Percentiles rank a stretch among this genome's conserved stretches.
Evolutionary conservation across 768 basidiomycete genomes (phyloP).

Genomic region (Leucogyrophana mollusca): DNA sequence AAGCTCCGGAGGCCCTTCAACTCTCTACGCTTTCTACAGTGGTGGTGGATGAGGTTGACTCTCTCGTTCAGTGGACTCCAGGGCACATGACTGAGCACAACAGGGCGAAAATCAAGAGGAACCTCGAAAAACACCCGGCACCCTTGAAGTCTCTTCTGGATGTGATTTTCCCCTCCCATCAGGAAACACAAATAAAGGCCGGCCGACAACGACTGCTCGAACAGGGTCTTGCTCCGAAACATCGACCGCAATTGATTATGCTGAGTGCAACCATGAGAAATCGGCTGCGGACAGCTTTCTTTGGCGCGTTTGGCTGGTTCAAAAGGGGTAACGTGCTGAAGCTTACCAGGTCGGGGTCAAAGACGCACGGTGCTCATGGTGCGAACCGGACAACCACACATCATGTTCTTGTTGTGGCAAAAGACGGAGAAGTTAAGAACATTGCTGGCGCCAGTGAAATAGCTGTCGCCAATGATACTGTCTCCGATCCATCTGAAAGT

Average conservation of each 20-base stretch:
- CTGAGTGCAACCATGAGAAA: constrained; percentile 70
- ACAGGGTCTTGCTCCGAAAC: constrained; percentile 5
- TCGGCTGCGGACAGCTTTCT: constrained; percentile 39
- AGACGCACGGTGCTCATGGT: constrained; percentile 23
- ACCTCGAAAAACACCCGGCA: constrained; percentile 53
- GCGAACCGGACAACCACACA: constrained; percentile 37
- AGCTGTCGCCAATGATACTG: background rate
- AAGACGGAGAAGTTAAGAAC: constrained; percentile 52
- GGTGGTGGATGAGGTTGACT: constrained; percentile 77
- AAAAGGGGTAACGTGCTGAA: constrained; percentile 36
- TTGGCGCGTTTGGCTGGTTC: constrained; percentile 60
- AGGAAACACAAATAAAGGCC: constrained; percentile 14
- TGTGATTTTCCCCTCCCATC: constrained; percentile 44
- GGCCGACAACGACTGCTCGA: constrained; percentile 8
- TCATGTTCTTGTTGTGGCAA: constrained; percentile 61
- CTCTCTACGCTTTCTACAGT: constrained; percentile 51
- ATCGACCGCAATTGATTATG: constrained; percentile 59
- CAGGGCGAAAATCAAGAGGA: constrained; percentile 37
- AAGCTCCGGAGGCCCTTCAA: constrained; percentile 42
- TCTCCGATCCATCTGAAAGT: background rate
- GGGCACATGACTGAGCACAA: constrained; percentile 38
- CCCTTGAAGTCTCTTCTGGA: constrained; percentile 61
- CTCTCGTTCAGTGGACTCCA: constrained; percentile 58
- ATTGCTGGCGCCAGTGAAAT: constrained; percentile 42
- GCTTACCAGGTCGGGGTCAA: constrained; percentile 23